These are phyloP conservation scores for Metschnikowia lunata DNA, from an alignment of 805 yeast genomes.

Conservation along the genomic window DNA sequence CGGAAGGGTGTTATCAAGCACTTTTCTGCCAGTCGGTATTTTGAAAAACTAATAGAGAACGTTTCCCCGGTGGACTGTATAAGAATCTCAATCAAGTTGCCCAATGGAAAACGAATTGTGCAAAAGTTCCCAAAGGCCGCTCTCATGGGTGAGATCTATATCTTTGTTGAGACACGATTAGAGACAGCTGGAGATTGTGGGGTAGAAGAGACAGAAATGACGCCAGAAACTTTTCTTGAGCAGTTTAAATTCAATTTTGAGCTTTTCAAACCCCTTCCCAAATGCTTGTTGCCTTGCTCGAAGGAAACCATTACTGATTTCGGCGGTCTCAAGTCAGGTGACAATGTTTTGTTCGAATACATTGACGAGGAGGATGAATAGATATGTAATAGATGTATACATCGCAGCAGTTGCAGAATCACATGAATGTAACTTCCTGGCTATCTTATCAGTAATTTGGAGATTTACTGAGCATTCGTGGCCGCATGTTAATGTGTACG, in stretches of 20 bases:
- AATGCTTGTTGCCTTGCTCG: slow-evolving; percentile 21
- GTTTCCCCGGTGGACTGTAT: slow-evolving; percentile 14
- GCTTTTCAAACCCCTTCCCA: slow-evolving; percentile 40
- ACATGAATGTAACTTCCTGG: no score
- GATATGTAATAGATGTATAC: no score
- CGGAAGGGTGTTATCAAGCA: slow-evolving; percentile 20
- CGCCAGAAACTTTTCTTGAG: slow-evolving; percentile 19
- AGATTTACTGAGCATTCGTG: no score
- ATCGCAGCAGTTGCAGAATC: no score
- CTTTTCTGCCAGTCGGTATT: slow-evolving; percentile 14
- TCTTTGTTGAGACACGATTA: slow-evolving; percentile 44
- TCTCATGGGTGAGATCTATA: slow-evolving; percentile 45
- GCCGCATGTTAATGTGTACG: no score
- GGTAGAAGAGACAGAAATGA: slow-evolving; percentile 3
- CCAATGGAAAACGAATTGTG: slow-evolving; percentile 48
- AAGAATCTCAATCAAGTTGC: slow-evolving; percentile 50
- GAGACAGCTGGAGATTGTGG: slow-evolving; percentile 14
- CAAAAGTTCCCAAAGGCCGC: slow-evolving; percentile 39
- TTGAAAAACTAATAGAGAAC: slow-evolving; percentile 8
- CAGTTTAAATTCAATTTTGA: slow-evolving; percentile 33
- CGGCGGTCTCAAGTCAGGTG: slow-evolving; percentile 31
- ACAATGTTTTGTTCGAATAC: slow-evolving; percentile 35
- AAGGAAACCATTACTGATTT: slow-evolving; percentile 13
- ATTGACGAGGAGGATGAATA: slow-evolving; percentile 19
- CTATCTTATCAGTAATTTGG: no score